These are phyloP conservation scores for Candida verbasci DNA, from an alignment of 805 yeast species.

Conservation along the genomic window DNA sequence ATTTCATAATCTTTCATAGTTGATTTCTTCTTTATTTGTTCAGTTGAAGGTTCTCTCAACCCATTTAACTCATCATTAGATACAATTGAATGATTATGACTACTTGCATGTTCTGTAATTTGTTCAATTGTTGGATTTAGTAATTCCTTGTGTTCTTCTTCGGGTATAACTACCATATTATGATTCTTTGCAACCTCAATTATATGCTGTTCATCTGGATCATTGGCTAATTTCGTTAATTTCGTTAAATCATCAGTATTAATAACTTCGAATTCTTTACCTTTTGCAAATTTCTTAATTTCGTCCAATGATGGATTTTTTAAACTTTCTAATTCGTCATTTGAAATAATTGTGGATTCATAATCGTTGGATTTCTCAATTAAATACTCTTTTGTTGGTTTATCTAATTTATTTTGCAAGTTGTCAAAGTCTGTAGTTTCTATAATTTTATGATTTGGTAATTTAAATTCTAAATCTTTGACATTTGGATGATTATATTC, in stretches of 20 bases:
- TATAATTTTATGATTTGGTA: conserved; percentile 12
- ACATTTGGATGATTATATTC: conserved; percentile 12
- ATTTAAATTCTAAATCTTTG: conserved; percentile 14
- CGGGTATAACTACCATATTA: conserved; percentile 11
- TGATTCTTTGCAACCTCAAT: conserved; percentile 15
- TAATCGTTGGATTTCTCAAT: conserved; percentile 16
- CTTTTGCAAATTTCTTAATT: conserved; percentile 9
- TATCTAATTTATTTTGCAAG: conserved; percentile 6
- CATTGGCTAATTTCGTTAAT: conserved; percentile 17
- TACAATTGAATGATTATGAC: conserved; percentile 15
- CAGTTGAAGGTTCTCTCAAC: conserved; percentile 16
- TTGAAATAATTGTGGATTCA: neutral
- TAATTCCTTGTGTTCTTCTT: conserved; percentile 13
- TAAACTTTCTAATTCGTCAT: conserved; percentile 9
- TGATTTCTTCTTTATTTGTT: conserved; percentile 14
- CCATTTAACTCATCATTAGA: conserved; percentile 13
- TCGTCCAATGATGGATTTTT: conserved; percentile 17
- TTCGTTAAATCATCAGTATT: conserved; percentile 15
- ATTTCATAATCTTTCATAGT: conserved; percentile 9
- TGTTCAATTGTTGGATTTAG: conserved; percentile 22
- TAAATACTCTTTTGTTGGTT: conserved; percentile 14
- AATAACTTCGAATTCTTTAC: conserved; percentile 12
- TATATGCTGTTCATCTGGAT: conserved; percentile 21
- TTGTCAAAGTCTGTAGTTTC: conserved; percentile 9
- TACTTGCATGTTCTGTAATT: conserved; percentile 16